Percentiles rank a stretch among this genome's conserved stretches.
Conservation (phyloP, 148 eudicot genomes). For the Cornus suecica region DNA sequence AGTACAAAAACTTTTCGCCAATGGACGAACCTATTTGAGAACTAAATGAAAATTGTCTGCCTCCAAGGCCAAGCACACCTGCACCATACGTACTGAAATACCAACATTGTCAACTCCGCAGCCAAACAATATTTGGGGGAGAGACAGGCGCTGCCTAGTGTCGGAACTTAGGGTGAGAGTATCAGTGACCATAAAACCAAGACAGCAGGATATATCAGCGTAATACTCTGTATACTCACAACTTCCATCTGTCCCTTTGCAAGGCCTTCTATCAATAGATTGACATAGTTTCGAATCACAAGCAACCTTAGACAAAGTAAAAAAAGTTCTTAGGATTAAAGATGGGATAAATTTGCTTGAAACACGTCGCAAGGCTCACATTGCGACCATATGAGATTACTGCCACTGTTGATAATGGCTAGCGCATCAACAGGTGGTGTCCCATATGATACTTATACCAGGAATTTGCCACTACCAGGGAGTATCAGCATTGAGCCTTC, state of each 20-base stretch:
- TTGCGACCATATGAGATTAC: conserved; percentile 52
- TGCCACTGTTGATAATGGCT: conserved; percentile 44
- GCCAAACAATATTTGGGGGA: conserved; percentile 30
- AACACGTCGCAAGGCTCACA: conserved; percentile 39
- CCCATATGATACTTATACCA: conserved; percentile 47
- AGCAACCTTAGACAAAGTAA: conserved; percentile 25
- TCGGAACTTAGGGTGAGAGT: conserved; percentile 25
- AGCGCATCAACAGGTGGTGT: conserved; percentile 31
- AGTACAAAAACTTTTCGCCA: conserved; percentile 47
- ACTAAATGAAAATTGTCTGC: conserved; percentile 29
- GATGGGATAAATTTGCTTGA: conserved; percentile 26
- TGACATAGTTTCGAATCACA: conserved; percentile 36
- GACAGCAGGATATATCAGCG: conserved; percentile 26
- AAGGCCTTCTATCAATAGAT: no score
- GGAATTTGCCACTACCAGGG: conserved; percentile 29
- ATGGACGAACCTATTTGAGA: conserved; percentile 38
- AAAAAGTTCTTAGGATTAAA: conserved; percentile 39
- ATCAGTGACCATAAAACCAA: conserved; percentile 32
- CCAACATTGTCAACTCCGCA: conserved; percentile 52
- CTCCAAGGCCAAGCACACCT: conserved; percentile 42
- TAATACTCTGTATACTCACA: conserved; percentile 11
- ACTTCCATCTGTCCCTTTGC: conserved; percentile 8
- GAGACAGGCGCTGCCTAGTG: not conserved
- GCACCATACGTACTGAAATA: not conserved
- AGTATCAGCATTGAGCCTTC: conserved; percentile 3